Evolutionary conservation across 176 grass and related monocot genomes (phyloP), one percentile per base, ranked within the genome.

Genomic region (Canna indica): DNA sequence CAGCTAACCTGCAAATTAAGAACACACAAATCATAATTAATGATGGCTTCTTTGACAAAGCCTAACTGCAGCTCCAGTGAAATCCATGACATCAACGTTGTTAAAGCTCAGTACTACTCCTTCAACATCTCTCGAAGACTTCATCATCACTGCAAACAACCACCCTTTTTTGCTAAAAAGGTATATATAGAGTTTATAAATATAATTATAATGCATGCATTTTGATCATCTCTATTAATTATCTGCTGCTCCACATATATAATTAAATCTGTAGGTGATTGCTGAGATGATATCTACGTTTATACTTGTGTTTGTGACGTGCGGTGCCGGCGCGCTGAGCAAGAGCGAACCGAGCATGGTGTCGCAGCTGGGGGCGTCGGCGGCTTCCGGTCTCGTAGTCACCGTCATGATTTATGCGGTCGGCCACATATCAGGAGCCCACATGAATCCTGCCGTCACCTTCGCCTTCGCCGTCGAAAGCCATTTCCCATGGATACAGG

Each of bases 361-460:
- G 71, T 91, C 92, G 41, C 92, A 96, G 73, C 83, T 96, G 32
- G 92, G 92, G 4, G 84, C 87, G 76, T 96, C 92, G 36, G 77
- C 91, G 41, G 92, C 85, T 4, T 88, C 85, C 56, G 92, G 92
- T 1, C 92, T 96, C 64, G 91, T 96, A 75, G 92, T 96, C 64
- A 91, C 88, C 0, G 92, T 96, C 4, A 96, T 96, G 92, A 96
- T 96, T 71, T 96, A 96, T 48, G 64, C 92, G 34, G 92, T 96
- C 30, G 92, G 92, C 0, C 92, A 96, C 75, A 96, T 96, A 76
- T 96, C 92, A 31, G 92, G 92, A 7, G 92, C 92, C 15, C 92
- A 96, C 85, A 96, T 96, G 92, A 96, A 96, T 67, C 92, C 92
- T 1, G 92, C 92, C 52, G 92, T 96, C 75, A 96, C 88, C 25